Conservation (phyloP, 495 filamentous ascomycete species). For the Bombardia bombarda region DNA sequence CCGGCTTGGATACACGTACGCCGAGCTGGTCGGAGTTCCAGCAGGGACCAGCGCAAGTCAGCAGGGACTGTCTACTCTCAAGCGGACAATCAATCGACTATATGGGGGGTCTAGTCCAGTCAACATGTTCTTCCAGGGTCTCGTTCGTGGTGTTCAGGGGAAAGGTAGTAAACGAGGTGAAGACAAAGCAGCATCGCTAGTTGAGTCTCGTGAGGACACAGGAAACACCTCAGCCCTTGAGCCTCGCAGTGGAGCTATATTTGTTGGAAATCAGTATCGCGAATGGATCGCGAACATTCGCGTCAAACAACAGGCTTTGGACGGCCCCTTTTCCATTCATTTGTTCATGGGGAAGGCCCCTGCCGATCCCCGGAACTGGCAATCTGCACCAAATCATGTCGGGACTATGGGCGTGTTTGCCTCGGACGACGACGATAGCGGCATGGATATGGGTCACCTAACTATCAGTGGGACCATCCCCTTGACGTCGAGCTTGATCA, state of each 20-base stretch:
- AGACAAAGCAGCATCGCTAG: not conserved
- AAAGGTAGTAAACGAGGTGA: not conserved
- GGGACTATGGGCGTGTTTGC: conserved; percentile 50
- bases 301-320: conserved; percentile 48
- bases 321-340: conserved; percentile 48
- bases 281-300: conserved; percentile 57
- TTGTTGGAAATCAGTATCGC: conserved; percentile 28
- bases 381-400: conserved; percentile 35
- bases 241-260: conserved; percentile 8
- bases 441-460: conserved; percentile 10
- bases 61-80: conserved; percentile 24
- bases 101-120: conserved; percentile 41
- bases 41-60: conserved; percentile 11
- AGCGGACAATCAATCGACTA: conserved; percentile 42
- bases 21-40: conserved; percentile 36
- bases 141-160: conserved; percentile 3
- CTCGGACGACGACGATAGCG: conserved; percentile 5
- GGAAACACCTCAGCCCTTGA: not conserved
- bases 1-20: conserved; percentile 54
- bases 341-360: conserved; percentile 50
- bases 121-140: conserved; percentile 19
- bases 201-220: not conserved
- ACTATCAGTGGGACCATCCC: conserved; percentile 48
- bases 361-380: conserved; percentile 33
- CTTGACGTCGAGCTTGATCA: conserved; percentile 44